Base-by-base conservation (phyloP, 2,329 filamentous ascomycete genomes). In the Elsinoe perseae region DNA sequence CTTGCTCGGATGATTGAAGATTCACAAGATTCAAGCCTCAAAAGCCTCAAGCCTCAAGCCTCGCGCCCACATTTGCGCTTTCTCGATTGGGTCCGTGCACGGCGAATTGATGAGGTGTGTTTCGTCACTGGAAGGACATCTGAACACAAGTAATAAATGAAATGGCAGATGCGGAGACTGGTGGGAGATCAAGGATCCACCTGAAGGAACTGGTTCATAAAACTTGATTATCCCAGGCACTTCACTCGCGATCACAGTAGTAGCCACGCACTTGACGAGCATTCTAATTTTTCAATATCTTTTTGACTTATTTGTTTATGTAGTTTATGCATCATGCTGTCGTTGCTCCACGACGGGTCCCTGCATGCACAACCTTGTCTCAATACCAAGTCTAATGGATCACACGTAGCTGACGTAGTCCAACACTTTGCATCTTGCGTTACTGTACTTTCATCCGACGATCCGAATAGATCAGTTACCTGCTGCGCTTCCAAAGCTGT, bases 401-500 rank as follows among this genome's bases (percentile, higher is more conserved):
- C 28, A 30, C 28, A 30, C 10, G 28, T 10, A 30, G 28, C 28
- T 30, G 28, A 30, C 28, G 28, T 30, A 30, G 28, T 30, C 28
- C 28, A 30, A 6, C 28, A 5, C 28, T 30, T n/a, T n/a, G n/a
- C n/a, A n/a, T n/a, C n/a, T n/a, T n/a, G n/a, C n/a, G n/a, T 36
- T 36, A 14, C 12, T 6, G 10, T 12, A 36, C n/a, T 14, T 18
- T 25, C 20, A 12, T 25, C 20, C 23, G 18, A 25, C 25, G 9
- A 21, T 25, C 16, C 20, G 12, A 10, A 7, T 16, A 52, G 3
- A n/a, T 38, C 48, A 46, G 14, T 56, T 27, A 1, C 53, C 53
- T 23, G 62, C 64, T 40, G 64, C 61, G 57, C 64, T 67, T 5
- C 67, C 66, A 34, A 68, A 61, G 46, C 66, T 69, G 58, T 69